Percentiles rank a stretch among this genome's conserved stretches.
Evolutionary conservation across 2,329 filamentous ascomycete genomes (phyloP).

Genomic region (Colletotrichum sublineola): DNA sequence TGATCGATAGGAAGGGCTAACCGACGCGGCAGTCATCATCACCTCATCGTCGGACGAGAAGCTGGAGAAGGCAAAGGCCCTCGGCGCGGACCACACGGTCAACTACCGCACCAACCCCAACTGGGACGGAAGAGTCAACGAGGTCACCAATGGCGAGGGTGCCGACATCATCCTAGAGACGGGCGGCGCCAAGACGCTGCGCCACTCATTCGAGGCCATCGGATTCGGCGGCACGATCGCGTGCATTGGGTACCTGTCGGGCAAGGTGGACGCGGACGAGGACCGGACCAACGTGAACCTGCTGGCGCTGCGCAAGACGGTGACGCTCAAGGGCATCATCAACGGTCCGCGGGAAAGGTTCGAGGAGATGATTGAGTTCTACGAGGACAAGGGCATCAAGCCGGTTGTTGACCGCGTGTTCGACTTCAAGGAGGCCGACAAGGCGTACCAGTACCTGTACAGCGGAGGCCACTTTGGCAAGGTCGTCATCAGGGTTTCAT

Average conservation of each 20-base stretch:
- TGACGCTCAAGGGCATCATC: conserved; percentile 67
- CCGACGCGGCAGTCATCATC: conserved; percentile 61
- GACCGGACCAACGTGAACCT: conserved; percentile 73
- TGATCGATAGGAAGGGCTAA: conserved; percentile 33
- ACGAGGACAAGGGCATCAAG: conserved; percentile 58
- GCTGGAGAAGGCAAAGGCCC: conserved; percentile 58
- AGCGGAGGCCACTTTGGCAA: conserved; percentile 70
- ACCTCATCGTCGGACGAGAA: conserved; percentile 68
- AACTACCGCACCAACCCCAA: conserved; percentile 67
- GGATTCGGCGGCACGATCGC: conserved; percentile 68
- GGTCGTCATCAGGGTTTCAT: conserved; percentile 61
- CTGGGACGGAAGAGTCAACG: conserved; percentile 64
- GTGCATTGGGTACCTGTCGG: conserved; percentile 64
- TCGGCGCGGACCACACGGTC: conserved; percentile 66
- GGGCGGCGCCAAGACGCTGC: conserved; percentile 65
- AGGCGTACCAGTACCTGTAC: conserved; percentile 66
- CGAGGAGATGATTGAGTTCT: conserved; percentile 66
- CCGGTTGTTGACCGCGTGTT: conserved; percentile 65
- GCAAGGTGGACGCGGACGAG: conserved; percentile 66
- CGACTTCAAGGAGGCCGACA: conserved; percentile 58
- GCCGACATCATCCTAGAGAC: conserved; percentile 69
- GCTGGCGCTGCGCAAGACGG: conserved; percentile 60
- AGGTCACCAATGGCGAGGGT: conserved; percentile 59
- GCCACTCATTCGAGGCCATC: conserved; percentile 65
- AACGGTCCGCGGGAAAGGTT: conserved; percentile 70